Evolutionary conservation across 2,329 filamentous ascomycete species (phyloP).

Genomic region (Phaeomoniella chlamydospora): DNA sequence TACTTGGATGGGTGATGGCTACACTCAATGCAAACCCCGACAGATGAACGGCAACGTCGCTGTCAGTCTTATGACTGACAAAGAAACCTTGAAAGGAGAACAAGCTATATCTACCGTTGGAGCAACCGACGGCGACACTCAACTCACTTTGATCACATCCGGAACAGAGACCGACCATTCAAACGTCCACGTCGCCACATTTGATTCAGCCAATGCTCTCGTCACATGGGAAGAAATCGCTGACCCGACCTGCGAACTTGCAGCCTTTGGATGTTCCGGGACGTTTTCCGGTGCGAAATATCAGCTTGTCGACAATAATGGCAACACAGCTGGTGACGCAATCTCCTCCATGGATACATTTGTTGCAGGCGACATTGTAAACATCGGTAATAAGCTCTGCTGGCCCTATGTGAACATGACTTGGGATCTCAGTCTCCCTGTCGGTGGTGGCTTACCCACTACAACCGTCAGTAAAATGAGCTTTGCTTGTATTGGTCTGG

Average conservation of each 20-base stretch:
- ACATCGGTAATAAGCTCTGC: conserved; percentile 44
- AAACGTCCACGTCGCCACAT: conserved; percentile 44
- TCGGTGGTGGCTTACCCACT: conserved; percentile 3
- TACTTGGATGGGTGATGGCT: conserved; percentile 42
- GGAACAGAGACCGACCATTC: conserved; percentile 36
- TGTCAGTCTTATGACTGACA: conserved; percentile 41
- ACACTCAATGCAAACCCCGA: conserved; percentile 37
- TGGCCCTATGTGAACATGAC: conserved; percentile 28
- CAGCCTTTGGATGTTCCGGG: conserved; percentile 47
- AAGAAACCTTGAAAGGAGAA: conserved; percentile 38
- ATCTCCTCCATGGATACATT: conserved; percentile 38
- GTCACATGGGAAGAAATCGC: conserved; percentile 49
- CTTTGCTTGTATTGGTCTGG: conserved; percentile 13
- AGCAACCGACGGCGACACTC: conserved; percentile 37
- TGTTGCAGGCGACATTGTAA: conserved; percentile 49
- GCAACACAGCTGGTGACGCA: conserved; percentile 36
- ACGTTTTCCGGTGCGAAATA: conserved; percentile 44
- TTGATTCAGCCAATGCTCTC: conserved; percentile 37
- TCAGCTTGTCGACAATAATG: conserved; percentile 39
- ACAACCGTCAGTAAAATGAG: conserved; percentile 9
- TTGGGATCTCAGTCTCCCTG: conserved; percentile 23
- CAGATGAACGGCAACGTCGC: conserved; percentile 47
- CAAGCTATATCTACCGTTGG: conserved; percentile 42
- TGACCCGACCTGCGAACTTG: conserved; percentile 37
- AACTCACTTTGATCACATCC: conserved; percentile 46